Conservation (phyloP, 306 rosid species). For the Begonia masoniana region DNA sequence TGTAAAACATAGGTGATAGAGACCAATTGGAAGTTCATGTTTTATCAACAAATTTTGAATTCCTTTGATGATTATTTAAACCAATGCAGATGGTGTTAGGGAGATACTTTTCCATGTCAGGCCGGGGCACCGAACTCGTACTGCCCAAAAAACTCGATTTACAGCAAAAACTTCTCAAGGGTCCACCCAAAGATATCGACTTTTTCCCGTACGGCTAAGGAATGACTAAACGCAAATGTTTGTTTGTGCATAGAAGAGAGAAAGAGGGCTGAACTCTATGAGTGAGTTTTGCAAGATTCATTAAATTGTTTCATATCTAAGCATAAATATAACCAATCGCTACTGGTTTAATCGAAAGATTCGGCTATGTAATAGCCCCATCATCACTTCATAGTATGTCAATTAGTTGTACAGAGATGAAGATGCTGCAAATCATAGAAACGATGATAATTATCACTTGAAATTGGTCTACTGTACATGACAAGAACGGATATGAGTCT, state of each 20-base stretch:
- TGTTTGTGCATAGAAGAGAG: too few relatives aligned
- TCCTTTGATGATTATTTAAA: background rate
- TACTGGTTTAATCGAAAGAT: too few relatives aligned
- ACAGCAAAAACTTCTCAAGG: constrained; percentile 39
- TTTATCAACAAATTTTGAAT: too few relatives aligned
- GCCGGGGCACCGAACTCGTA: constrained; percentile 60
- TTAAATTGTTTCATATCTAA: too few relatives aligned
- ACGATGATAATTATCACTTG: background rate
- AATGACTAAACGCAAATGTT: background rate
- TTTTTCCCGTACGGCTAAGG: constrained; percentile 23
- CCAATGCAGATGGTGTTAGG: constrained; percentile 63
- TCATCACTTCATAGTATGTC: too few relatives aligned
- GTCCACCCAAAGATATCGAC: constrained; percentile 57
- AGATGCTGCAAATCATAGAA: background rate
- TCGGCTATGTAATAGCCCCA: too few relatives aligned
- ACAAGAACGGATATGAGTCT: too few relatives aligned
- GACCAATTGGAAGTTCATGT: too few relatives aligned
- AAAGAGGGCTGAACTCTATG: too few relatives aligned
- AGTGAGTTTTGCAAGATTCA: too few relatives aligned
- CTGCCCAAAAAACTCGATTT: constrained; percentile 50
- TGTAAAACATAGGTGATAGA: too few relatives aligned
- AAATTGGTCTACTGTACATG: background rate
- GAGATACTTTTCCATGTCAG: constrained; percentile 65
- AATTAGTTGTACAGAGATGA: background rate
- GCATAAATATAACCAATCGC: too few relatives aligned